These are phyloP conservation scores for Panicum virgatum DNA, from an alignment of 202 grass and related monocot genomes.

Conservation along the genomic window DNA sequence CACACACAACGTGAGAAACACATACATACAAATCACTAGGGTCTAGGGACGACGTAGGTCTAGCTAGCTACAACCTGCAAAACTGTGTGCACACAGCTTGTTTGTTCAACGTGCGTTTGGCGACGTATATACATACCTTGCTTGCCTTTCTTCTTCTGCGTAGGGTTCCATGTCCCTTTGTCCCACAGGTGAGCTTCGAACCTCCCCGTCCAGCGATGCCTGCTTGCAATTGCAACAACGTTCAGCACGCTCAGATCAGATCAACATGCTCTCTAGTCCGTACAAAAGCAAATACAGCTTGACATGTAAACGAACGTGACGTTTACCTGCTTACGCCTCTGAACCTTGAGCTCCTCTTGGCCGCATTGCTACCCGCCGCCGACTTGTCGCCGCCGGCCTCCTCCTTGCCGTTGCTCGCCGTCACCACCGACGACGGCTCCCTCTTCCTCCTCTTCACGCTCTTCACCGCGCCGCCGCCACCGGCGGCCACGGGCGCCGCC, in stretches of 20 bases:
- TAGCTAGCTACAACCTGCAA: not conserved
- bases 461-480: not conserved
- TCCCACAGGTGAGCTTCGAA: slow-evolving; percentile 80
- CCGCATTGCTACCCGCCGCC: slow-evolving; percentile 14
- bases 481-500: not conserved
- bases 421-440: slow-evolving; percentile 26
- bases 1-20: not conserved
- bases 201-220: slow-evolving; percentile 72
- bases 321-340: slow-evolving; percentile 71
- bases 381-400: slow-evolving; percentile 34
- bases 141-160: slow-evolving; percentile 76
- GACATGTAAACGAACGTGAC: not conserved
- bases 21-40: not conserved
- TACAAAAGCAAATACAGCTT: not conserved
- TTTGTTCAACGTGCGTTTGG: no score
- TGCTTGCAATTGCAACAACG: not conserved
- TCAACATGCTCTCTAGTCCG: not conserved
- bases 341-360: slow-evolving; percentile 69
- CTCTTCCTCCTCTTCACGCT: slow-evolving; percentile 50
- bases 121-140: no score
- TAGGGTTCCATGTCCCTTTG: slow-evolving; percentile 70
- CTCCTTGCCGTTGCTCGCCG: slow-evolving; percentile 3
- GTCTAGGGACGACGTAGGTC: not conserved
- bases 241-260: not conserved
- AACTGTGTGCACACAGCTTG: not conserved